Evolutionary conservation across 169 alveolate species (phyloP).

Genomic region (Plasmodium gaboni): DNA sequence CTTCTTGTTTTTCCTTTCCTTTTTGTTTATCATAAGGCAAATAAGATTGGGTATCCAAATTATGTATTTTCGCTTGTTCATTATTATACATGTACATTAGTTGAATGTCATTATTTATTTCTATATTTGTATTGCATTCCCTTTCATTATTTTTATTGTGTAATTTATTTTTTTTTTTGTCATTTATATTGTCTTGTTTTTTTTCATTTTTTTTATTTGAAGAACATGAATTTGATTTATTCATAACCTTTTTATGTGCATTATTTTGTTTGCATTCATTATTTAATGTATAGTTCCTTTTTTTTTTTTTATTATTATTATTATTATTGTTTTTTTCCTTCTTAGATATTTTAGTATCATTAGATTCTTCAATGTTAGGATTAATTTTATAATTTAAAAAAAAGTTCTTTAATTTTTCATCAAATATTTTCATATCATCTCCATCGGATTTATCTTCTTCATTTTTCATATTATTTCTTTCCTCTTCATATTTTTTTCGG

Average conservation of each 20-base stretch:
- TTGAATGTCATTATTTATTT: no score
- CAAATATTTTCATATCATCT: slow-evolving; percentile 41
- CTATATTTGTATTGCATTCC: no score
- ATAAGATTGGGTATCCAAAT: no score
- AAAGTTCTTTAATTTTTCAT: slow-evolving; percentile 35
- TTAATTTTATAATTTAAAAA: slow-evolving; percentile 48
- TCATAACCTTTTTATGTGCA: background rate
- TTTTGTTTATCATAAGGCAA: no score
- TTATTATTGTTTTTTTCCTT: background rate
- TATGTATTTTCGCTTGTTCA: no score
- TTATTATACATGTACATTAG: no score
- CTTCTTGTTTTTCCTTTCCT: no score
- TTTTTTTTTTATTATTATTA: slow-evolving; percentile 5
- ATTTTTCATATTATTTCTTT: slow-evolving; percentile 27
- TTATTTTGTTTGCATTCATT: slow-evolving; percentile 13
- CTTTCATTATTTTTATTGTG: no score
- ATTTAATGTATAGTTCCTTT: slow-evolving; percentile 2
- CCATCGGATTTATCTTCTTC: slow-evolving; percentile 33
- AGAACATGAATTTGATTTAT: background rate
- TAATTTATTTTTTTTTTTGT: background rate
- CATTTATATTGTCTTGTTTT: slow-evolving; percentile 7
- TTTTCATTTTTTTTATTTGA: background rate
- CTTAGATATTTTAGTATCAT: slow-evolving; percentile 2
- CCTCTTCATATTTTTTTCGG: slow-evolving; percentile 62
- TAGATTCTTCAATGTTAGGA: slow-evolving; percentile 16